These are phyloP conservation scores for Acrasis kona DNA, from an alignment of 78 protist species.

Conservation along the genomic window DNA sequence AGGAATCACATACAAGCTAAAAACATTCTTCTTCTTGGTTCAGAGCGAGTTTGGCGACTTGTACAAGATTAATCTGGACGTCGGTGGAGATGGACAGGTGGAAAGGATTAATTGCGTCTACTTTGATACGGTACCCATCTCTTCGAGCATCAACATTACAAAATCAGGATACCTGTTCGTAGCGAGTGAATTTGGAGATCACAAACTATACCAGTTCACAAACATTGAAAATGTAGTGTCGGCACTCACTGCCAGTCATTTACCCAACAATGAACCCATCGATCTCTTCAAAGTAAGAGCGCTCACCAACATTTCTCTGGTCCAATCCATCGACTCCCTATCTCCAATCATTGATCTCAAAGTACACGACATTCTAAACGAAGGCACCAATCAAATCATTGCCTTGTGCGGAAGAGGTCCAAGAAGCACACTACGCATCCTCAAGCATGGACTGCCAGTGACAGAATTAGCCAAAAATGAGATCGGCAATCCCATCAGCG, in stretches of 20 bases:
- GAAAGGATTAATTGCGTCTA: slow-evolving; percentile 32
- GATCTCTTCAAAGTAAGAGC: slow-evolving; percentile 43
- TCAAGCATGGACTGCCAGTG: slow-evolving; percentile 84
- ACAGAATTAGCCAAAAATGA: slow-evolving; percentile 52
- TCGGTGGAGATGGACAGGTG: slow-evolving; percentile 43
- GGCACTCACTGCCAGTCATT: background rate
- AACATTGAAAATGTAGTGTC: slow-evolving; percentile 15
- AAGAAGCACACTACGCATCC: slow-evolving; percentile 58
- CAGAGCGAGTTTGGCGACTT: slow-evolving; percentile 93
- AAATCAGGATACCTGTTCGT: slow-evolving; percentile 76
- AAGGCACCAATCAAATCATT: slow-evolving; percentile 61
- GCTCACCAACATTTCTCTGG: slow-evolving; percentile 54
- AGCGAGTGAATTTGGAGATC: slow-evolving; percentile 92
- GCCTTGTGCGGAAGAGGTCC: slow-evolving; percentile 66
- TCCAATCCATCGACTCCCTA: slow-evolving; percentile 56
- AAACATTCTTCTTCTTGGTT: slow-evolving; percentile 76
- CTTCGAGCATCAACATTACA: slow-evolving; percentile 43
- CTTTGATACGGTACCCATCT: slow-evolving; percentile 84
- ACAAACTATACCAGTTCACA: slow-evolving; percentile 50
- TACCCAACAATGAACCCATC: background rate
- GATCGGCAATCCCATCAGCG: slow-evolving; percentile 58
- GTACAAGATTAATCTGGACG: slow-evolving; percentile 62
- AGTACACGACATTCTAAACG: slow-evolving; percentile 36
- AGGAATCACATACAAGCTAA: slow-evolving; percentile 31
- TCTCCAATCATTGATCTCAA: slow-evolving; percentile 72